Evolutionary conservation across 352 stramenopile genomes (phyloP), one percentile per base, ranked within the genome.

Genomic region (Pythium insidiosum): DNA sequence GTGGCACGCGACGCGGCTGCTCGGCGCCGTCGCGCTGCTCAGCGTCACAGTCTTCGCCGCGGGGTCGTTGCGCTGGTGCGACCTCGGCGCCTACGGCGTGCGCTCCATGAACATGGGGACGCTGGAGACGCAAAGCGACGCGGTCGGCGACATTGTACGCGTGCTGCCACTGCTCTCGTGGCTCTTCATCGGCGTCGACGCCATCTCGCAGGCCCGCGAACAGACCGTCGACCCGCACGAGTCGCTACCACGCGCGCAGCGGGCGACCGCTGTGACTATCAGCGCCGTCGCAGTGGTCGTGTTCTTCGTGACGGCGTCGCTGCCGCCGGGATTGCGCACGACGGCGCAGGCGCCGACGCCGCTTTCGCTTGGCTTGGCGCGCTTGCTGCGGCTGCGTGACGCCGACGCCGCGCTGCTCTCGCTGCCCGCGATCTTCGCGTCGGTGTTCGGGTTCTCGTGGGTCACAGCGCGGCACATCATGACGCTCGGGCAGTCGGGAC

Each of bases 161-260:
- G 47, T 64, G 21, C 38, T 61, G n/a, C 59, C 55, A 0, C 29
- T 52, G 15, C 33, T 30, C 3, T 33, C 45, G 12, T 65, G 59
- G 55, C 61, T 64, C 43, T 65, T 45, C 38, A 43, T 59, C 2
- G 55, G 50, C 22, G 39, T 53, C 24, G 55, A 68, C 36, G 45
- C 55, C 13, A n/a, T 68, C 43, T 47, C 48, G n/a, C 28, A 55
- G 7, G 38, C 45, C 10, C 29, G 43, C 5, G 46, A 54, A 24
- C 23, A 64, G 15, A 34, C 56, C n/a, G 1, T 11, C 12, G 26
- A 56, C 1, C 43, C 55, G 4, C 26, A 34, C 1, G 9, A 15
- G 5, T 18, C 44, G 2, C 31, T 68, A 12, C 55, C 59, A n/a
- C n/a, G 29, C 0, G 59, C 38, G 1, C 54, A 68, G 33, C 24